Evolutionary conservation across 441 rosid species (phyloP).

Genomic region (Erodium trifolium): DNA sequence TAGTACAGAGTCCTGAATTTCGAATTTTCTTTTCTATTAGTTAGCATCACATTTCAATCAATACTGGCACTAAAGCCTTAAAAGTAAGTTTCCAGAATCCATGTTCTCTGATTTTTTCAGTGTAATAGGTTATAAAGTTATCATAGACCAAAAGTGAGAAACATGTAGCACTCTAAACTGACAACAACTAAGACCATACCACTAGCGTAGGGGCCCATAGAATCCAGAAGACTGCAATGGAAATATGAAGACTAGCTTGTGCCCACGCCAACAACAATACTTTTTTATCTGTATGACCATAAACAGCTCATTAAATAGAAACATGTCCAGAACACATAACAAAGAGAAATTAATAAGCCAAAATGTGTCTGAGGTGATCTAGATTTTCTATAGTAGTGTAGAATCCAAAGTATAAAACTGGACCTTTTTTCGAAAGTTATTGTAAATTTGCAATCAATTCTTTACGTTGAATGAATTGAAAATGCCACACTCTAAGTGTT

Average conservation of each 20-base stretch:
- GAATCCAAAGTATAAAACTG: background rate
- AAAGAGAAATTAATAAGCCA: background rate
- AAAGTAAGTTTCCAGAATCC: background rate
- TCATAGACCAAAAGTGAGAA: slow-evolving; percentile 15
- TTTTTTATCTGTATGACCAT: slow-evolving; percentile 59
- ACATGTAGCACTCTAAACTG: background rate
- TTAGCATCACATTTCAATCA: too few relatives aligned
- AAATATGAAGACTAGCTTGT: slow-evolving; percentile 79
- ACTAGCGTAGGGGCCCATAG: slow-evolving; percentile 90
- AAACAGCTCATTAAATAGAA: background rate
- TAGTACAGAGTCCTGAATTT: too few relatives aligned
- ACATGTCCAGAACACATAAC: background rate
- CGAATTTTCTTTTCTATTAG: too few relatives aligned
- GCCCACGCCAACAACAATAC: slow-evolving; percentile 63
- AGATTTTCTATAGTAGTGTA: background rate
- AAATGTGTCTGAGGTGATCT: background rate
- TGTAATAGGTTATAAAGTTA: slow-evolving; percentile 7
- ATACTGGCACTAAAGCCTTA: too few relatives aligned
- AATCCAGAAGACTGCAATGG: slow-evolving; percentile 76
- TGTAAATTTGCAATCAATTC: background rate
- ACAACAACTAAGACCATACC: slow-evolving; percentile 40
- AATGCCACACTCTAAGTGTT: background rate
- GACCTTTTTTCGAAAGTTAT: too few relatives aligned
- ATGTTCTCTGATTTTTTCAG: background rate
- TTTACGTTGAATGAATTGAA: background rate